Conservation (phyloP, 2,329 filamentous ascomycete genomes). For the Colletotrichum paranaense region DNA sequence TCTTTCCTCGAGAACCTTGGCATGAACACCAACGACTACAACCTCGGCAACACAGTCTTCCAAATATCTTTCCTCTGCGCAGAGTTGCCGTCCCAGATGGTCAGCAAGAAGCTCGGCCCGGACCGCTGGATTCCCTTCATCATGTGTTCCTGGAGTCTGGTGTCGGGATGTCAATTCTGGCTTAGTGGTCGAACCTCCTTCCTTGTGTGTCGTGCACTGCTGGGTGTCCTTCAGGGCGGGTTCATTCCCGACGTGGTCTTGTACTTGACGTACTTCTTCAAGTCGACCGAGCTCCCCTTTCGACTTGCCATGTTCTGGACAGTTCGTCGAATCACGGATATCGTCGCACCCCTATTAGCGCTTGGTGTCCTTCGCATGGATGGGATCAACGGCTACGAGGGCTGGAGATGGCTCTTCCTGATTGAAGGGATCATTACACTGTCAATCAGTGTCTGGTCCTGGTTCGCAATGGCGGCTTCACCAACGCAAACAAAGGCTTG, state of each 20-base stretch:
- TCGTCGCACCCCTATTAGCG: constrained; percentile 42
- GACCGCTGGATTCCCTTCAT: constrained; percentile 47
- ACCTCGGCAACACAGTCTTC: constrained; percentile 67
- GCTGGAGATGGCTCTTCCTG: constrained; percentile 40
- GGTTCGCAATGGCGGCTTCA: constrained; percentile 45
- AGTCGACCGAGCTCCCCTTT: constrained; percentile 40
- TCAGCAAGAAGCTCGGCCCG: constrained; percentile 61
- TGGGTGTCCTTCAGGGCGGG: constrained; percentile 57
- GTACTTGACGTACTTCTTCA: constrained; percentile 44
- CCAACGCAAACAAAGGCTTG: constrained; percentile 55
- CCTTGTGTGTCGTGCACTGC: constrained; percentile 49
- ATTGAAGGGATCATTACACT: constrained; percentile 38
- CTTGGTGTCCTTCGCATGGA: constrained; percentile 43
- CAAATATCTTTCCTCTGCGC: constrained; percentile 64
- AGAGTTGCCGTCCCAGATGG: constrained; percentile 70
- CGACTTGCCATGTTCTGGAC: constrained; percentile 42
- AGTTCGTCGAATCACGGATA: constrained; percentile 41
- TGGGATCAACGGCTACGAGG: constrained; percentile 39
- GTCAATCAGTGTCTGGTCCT: constrained; percentile 42
- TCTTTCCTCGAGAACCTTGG: constrained; percentile 53
- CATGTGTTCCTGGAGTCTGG: constrained; percentile 38
- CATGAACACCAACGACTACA: constrained; percentile 56
- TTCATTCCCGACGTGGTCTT: constrained; percentile 51
- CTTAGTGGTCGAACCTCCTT: constrained; percentile 52
- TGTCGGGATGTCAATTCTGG: constrained; percentile 41